phyloP scores from a whole-genome alignment of 192 early-diverging fungal species.

The Entomortierella parvispora region DNA sequence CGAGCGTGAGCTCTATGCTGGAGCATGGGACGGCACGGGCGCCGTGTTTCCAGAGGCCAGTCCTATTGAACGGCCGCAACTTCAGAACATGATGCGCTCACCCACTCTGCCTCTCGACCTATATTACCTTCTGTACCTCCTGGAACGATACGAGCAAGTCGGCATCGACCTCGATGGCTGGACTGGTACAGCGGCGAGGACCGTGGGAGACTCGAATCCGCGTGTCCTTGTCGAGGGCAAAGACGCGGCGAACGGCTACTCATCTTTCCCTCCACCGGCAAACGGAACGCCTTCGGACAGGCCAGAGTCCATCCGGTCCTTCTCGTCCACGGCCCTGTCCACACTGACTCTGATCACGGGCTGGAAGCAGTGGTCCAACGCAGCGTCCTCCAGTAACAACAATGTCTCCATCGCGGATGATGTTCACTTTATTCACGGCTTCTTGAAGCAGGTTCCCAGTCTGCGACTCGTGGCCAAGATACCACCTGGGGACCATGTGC shows the following conservation, averaged over 20 bases:
- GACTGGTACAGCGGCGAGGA: slow-evolving; percentile 16
- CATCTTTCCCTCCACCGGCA: slow-evolving; percentile 18
- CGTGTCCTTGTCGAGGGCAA: slow-evolving; percentile 19
- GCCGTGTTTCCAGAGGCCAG: slow-evolving; percentile 19
- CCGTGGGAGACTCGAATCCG: slow-evolving; percentile 33
- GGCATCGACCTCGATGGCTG: slow-evolving; percentile 47
- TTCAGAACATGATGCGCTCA: slow-evolving; percentile 22
- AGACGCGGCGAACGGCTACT: slow-evolving; percentile 6
- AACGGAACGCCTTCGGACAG: neutral
- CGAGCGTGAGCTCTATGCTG: slow-evolving; percentile 14
- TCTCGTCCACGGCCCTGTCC: slow-evolving; percentile 54
- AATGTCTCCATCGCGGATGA: slow-evolving; percentile 56
- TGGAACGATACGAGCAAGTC: slow-evolving; percentile 44
- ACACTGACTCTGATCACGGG: slow-evolving; percentile 54
- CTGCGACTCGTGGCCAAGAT: slow-evolving; percentile 55
- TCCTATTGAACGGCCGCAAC: slow-evolving; percentile 23
- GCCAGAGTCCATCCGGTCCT: slow-evolving; percentile 51
- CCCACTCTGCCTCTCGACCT: slow-evolving; percentile 48
- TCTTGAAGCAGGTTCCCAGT: slow-evolving; percentile 51
- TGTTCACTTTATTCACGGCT: slow-evolving; percentile 59
- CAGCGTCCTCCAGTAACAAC: slow-evolving; percentile 22
- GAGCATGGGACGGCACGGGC: slow-evolving; percentile 35
- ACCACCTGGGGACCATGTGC: slow-evolving; percentile 19
- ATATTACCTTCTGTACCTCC: slow-evolving; percentile 50
- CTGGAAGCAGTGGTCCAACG: slow-evolving; percentile 56